Evolutionary conservation across 108 stramenopile species (phyloP).

Genomic region (Seminavis robusta): DNA sequence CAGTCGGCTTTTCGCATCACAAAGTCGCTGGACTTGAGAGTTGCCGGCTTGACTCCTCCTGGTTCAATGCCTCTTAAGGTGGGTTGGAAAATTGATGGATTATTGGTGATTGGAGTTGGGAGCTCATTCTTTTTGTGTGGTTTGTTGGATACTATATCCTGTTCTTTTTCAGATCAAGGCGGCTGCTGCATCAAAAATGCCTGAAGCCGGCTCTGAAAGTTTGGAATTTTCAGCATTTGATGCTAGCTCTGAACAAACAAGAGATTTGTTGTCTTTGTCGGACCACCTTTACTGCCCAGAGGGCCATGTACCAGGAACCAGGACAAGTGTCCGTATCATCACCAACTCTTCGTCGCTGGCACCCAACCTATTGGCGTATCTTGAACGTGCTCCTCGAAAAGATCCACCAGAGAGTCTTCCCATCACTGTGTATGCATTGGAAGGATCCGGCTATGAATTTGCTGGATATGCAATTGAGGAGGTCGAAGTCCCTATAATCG

Average conservation of each 20-base stretch:
- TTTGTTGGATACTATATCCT: background rate
- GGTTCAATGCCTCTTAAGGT: slow-evolving; percentile 69
- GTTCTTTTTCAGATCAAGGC: slow-evolving; percentile 23
- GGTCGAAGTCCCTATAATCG: slow-evolving; percentile 53
- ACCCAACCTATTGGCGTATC: slow-evolving; percentile 68
- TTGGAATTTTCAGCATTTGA: slow-evolving; percentile 80
- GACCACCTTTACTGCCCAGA: slow-evolving; percentile 79
- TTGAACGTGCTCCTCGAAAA: slow-evolving; percentile 74
- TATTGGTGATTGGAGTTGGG: background rate
- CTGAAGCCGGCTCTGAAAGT: slow-evolving; percentile 75
- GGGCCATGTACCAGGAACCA: slow-evolving; percentile 76
- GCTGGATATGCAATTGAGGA: slow-evolving; percentile 85
- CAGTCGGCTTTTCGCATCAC: slow-evolving; percentile 82
- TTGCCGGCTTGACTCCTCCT: slow-evolving; percentile 61
- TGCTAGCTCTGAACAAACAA: slow-evolving; percentile 53
- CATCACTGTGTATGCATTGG: slow-evolving; percentile 76
- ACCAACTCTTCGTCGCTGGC: slow-evolving; percentile 59
- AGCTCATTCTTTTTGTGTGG: background rate
- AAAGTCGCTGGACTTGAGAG: slow-evolving; percentile 79
- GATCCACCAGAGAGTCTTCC: slow-evolving; percentile 61
- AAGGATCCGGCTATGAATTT: slow-evolving; percentile 48
- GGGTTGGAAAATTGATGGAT: background rate
- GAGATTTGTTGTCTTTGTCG: slow-evolving; percentile 64
- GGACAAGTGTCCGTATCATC: slow-evolving; percentile 74
- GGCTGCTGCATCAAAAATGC: slow-evolving; percentile 40